Conservation (phyloP, 768 basidiomycete genomes). For the Tricholoma furcatifolium region DNA sequence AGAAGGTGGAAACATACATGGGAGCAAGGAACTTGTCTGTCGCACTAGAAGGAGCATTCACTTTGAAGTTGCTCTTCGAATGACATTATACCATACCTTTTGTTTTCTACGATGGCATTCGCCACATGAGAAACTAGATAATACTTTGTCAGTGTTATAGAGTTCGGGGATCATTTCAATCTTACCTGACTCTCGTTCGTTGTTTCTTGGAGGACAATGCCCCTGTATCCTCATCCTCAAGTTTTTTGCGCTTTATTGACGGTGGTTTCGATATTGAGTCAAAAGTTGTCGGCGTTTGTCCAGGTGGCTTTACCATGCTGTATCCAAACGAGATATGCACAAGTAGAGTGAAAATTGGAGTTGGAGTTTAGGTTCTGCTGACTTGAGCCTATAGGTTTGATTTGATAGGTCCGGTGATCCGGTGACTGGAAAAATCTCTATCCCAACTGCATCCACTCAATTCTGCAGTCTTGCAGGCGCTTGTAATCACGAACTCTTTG, state of each 20-base stretch:
- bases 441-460: too few species aligned
- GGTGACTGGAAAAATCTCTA: constrained; percentile 8
- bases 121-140: constrained; percentile 73
- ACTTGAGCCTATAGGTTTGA: constrained; percentile 17
- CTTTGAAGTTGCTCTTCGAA: constrained; percentile 11
- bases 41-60: constrained; percentile 52
- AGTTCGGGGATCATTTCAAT: constrained; percentile 14
- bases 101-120: constrained; percentile 90
- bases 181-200: constrained; percentile 74
- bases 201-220: constrained; percentile 58
- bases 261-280: constrained; percentile 20
- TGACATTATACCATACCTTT: constrained; percentile 48
- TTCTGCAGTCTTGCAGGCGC: neutral
- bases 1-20: constrained; percentile 51
- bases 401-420: constrained; percentile 19
- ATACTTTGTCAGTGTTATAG: constrained; percentile 11
- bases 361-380: constrained; percentile 5
- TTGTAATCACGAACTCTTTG: neutral
- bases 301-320: constrained; percentile 37
- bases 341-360: neutral
- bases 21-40: constrained; percentile 81
- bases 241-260: constrained; percentile 58
- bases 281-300: constrained; percentile 18
- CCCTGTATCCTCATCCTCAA: constrained; percentile 54
- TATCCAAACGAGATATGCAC: neutral